Evolutionary conservation across 441 rosid species (phyloP).

Genomic region (Macaranga tanarius): DNA sequence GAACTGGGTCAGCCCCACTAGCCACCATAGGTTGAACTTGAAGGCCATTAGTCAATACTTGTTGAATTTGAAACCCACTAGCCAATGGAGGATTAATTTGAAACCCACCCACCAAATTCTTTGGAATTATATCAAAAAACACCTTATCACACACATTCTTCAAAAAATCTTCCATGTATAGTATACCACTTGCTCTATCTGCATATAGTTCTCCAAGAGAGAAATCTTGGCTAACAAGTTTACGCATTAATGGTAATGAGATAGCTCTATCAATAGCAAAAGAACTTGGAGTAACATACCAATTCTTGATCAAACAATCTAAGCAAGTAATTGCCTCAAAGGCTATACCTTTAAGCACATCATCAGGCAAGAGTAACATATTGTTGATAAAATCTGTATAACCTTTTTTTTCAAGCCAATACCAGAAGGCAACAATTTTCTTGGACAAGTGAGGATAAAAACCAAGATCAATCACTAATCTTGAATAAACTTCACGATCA

Average conservation of each 20-base stretch:
- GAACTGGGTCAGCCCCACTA: not conserved
- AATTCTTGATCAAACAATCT: not conserved
- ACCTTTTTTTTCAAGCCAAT: slow-evolving; percentile 30
- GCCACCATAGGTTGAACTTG: not conserved
- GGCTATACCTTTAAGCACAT: slow-evolving; percentile 2
- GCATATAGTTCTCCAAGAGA: not conserved
- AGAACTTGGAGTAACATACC: not conserved
- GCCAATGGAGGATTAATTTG: not conserved
- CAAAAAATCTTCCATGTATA: not conserved
- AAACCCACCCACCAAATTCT: not conserved
- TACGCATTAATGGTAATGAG: slow-evolving; percentile 12
- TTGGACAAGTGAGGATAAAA: slow-evolving; percentile 10
- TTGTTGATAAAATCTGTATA: slow-evolving; percentile 19
- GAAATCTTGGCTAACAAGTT: slow-evolving; percentile 13
- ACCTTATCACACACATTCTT: slow-evolving; percentile 11
- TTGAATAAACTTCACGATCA: slow-evolving; percentile 23
- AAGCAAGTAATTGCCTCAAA: slow-evolving; percentile 24
- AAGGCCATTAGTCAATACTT: not conserved
- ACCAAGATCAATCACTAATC: slow-evolving; percentile 2
- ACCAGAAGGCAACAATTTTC: slow-evolving; percentile 37
- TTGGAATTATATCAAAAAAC: slow-evolving; percentile 13
- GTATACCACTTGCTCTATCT: not conserved
- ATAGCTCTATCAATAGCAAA: not conserved
- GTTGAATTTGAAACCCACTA: not conserved
- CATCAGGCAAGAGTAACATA: not conserved